A percentile compares a stretch with the other conserved stretches of the same genome.
These are phyloP conservation scores for Psilocybe tampanensis DNA, from an alignment of 768 basidiomycete species.

Conservation along the genomic window DNA sequence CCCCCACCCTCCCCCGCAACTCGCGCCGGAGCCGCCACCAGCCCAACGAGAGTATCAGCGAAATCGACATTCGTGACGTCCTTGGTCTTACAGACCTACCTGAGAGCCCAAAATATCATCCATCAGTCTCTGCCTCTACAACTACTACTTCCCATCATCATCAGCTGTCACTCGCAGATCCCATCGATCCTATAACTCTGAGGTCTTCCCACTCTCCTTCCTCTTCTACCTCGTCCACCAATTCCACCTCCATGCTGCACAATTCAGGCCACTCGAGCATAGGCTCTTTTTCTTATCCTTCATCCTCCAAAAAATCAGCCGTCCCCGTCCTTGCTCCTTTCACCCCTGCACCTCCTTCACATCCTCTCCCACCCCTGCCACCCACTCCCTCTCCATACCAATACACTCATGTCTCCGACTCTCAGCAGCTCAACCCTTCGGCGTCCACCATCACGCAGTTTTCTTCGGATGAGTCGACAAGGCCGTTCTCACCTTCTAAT, in stretches of 20 bases:
- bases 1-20: constrained; percentile 2
- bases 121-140: neutral
- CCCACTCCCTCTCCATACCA: neutral
- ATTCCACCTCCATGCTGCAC: neutral
- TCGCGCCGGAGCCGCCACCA: neutral
- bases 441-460: constrained; percentile 9
- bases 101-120: neutral
- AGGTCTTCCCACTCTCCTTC: neutral
- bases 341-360: constrained; percentile 1
- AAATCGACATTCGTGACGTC: constrained; percentile 37
- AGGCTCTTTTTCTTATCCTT: constrained; percentile 7
- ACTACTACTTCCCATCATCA: constrained; percentile 9
- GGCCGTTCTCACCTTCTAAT: neutral
- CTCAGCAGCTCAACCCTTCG: neutral
- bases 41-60: constrained; percentile 37
- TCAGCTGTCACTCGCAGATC: constrained; percentile 28
- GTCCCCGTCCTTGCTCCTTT: constrained; percentile 3
- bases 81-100: constrained; percentile 9
- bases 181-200: constrained; percentile 28
- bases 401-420: neutral
- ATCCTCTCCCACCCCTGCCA: neutral
- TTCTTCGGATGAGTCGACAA: constrained; percentile 1
- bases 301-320: constrained; percentile 3
- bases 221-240: neutral
- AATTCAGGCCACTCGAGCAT: neutral